Evolutionary conservation across 495 filamentous ascomycete genomes (phyloP).

Genomic region (Halenospora varia): DNA sequence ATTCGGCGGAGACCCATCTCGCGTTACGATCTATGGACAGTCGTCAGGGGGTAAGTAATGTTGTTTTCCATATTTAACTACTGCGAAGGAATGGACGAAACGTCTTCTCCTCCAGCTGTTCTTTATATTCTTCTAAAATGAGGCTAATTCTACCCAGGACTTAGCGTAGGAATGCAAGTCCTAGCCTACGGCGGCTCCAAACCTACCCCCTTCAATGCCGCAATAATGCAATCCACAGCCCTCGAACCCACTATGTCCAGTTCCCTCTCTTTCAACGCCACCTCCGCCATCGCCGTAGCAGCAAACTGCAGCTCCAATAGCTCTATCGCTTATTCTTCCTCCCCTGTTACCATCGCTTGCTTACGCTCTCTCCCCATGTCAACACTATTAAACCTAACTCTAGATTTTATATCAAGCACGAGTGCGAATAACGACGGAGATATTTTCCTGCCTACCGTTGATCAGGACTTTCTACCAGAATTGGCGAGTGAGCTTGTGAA

Average conservation of each 20-base stretch:
- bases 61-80: background rate
- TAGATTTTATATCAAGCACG: slow-evolving; percentile 55
- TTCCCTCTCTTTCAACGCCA: slow-evolving; percentile 56
- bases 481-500: slow-evolving; percentile 33
- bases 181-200: slow-evolving; percentile 54
- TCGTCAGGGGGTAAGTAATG: slow-evolving; percentile 59
- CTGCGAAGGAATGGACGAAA: too few species aligned
- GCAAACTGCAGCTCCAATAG: slow-evolving; percentile 52
- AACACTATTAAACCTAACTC: slow-evolving; percentile 56
- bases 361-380: slow-evolving; percentile 55
- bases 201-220: slow-evolving; percentile 27
- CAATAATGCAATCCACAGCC: slow-evolving; percentile 28
- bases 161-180: slow-evolving; percentile 60
- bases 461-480: slow-evolving; percentile 47
- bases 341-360: slow-evolving; percentile 54
- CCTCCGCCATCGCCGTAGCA: slow-evolving; percentile 51
- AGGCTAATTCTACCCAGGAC: slow-evolving; percentile 25
- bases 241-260: slow-evolving; percentile 48
- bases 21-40: slow-evolving; percentile 43
- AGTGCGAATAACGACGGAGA: slow-evolving; percentile 51
- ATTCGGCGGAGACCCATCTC: slow-evolving; percentile 56
- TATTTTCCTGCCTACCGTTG: slow-evolving; percentile 61
- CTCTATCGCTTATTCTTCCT: slow-evolving; percentile 30
- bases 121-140: too few species aligned
- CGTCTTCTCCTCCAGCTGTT: too few species aligned